A percentile compares a stretch with the other conserved stretches of the same genome.
Evolutionary conservation across 2,329 filamentous ascomycete species (phyloP).

Genomic region (Cercospora sp.): DNA sequence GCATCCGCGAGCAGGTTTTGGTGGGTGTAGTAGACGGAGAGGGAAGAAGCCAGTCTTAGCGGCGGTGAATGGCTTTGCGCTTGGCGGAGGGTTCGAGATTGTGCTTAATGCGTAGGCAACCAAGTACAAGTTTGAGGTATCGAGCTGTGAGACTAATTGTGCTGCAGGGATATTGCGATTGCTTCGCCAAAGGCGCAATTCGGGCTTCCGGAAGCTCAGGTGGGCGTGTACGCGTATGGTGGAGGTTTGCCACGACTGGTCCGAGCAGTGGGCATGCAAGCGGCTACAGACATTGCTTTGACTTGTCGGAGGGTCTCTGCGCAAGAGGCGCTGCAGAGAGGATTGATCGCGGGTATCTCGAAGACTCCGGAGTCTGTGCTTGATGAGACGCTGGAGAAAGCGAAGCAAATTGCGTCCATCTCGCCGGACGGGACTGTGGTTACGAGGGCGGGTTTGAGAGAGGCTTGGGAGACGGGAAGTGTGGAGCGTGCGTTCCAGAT

Average conservation of each 20-base stretch:
- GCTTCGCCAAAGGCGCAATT: conserved; percentile 54
- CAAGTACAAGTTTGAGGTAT: background rate
- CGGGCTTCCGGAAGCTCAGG: conserved; percentile 53
- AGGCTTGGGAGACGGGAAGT: conserved; percentile 43
- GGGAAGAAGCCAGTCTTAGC: conserved; percentile 62
- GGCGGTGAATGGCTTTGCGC: conserved; percentile 57
- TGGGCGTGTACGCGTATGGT: conserved; percentile 54
- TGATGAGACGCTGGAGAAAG: conserved; percentile 38
- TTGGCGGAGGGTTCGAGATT: conserved; percentile 59
- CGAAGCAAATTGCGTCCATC: conserved; percentile 36
- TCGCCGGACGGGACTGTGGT: conserved; percentile 42
- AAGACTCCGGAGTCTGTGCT: conserved; percentile 36
- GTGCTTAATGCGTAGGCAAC: conserved; percentile 52
- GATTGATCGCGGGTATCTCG: conserved; percentile 43
- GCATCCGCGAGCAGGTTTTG: conserved; percentile 48
- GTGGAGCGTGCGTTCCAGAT: conserved; percentile 44
- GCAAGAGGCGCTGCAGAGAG: conserved; percentile 44
- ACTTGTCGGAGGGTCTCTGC: conserved; percentile 50
- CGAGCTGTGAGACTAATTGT: background rate
- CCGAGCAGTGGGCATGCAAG: conserved; percentile 50
- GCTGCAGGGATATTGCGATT: conserved; percentile 51
- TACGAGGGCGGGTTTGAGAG: conserved; percentile 40
- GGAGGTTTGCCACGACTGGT: conserved; percentile 54
- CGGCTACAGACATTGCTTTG: conserved; percentile 53
- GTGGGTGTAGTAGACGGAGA: conserved; percentile 53